phyloP scores from a whole-genome alignment of 1,284 basidiomycete species.

The Waitea zeae region DNA sequence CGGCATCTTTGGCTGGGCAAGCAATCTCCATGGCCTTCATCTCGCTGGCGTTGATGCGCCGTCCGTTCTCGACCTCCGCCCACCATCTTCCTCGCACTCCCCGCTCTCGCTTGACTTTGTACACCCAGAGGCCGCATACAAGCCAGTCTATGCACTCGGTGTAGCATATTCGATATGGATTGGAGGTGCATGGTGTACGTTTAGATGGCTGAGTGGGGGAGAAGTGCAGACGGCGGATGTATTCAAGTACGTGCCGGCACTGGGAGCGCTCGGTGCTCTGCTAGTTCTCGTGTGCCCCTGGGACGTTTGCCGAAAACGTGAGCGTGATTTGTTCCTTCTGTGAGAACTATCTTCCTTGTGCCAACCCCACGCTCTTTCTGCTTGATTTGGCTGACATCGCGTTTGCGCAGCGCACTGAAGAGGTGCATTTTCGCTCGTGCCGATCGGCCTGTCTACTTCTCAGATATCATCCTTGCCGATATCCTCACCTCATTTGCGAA shows the following conservation, averaged over 20 bases:
- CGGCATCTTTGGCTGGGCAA: constrained; percentile 68
- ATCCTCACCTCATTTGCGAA: constrained; percentile 94
- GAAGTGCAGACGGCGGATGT: constrained; percentile 44
- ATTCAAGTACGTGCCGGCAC: constrained; percentile 59
- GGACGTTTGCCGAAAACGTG: constrained; percentile 43
- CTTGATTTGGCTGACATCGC: constrained; percentile 1
- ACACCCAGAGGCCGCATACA: constrained; percentile 31
- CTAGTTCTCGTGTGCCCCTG: constrained; percentile 49
- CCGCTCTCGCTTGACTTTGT: too few relatives aligned
- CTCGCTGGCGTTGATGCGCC: constrained; percentile 59
- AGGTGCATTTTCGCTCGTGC: constrained; percentile 59
- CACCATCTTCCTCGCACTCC: constrained; percentile 18
- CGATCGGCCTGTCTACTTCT: constrained; percentile 60
- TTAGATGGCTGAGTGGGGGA: constrained; percentile 37
- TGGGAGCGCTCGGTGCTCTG: constrained; percentile 43
- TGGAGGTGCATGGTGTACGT: constrained; percentile 47
- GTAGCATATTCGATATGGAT: constrained; percentile 39
- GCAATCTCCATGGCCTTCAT: constrained; percentile 74
- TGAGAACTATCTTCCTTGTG: constrained; percentile 20
- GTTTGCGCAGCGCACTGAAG: constrained; percentile 32
- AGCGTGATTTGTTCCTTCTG: constrained; percentile 62
- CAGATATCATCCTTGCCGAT: constrained; percentile 90
- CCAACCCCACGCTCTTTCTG: neutral
- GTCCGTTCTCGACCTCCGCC: constrained; percentile 41
- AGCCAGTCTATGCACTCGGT: constrained; percentile 54